A percentile compares a stretch with the other conserved stretches of the same genome.
Evolutionary conservation across 805 yeast genomes (phyloP).

Genomic region (Sugiyamaella floridensis): DNA sequence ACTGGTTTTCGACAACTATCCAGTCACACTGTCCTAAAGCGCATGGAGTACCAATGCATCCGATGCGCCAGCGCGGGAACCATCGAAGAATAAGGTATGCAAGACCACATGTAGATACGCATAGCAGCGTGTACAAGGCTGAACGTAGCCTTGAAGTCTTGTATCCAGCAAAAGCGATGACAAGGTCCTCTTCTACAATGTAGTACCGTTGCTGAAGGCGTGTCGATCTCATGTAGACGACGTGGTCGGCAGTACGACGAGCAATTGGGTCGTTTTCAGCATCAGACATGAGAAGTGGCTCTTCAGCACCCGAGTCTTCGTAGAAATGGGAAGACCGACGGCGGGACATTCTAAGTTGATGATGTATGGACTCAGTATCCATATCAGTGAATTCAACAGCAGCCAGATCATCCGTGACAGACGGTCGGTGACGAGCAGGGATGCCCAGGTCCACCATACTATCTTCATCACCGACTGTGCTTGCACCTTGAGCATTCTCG

Average conservation of each 20-base stretch:
- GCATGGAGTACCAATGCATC: constrained; percentile 53
- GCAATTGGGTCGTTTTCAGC: constrained; percentile 1
- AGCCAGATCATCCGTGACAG: constrained; percentile 9
- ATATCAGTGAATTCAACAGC: constrained; percentile 1
- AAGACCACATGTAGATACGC: constrained; percentile 59
- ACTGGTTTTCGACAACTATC: constrained; percentile 90
- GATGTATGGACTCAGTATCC: background rate
- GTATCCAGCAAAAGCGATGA: constrained; percentile 92
- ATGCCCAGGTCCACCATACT: constrained; percentile 28
- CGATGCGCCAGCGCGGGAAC: constrained; percentile 73
- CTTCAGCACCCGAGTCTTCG: constrained; percentile 16
- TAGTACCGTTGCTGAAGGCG: constrained; percentile 65
- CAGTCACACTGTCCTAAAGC: constrained; percentile 83
- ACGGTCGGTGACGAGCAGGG: constrained; percentile 11
- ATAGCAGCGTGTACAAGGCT: constrained; percentile 45
- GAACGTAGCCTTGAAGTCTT: constrained; percentile 43
- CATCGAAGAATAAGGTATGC: constrained; percentile 71
- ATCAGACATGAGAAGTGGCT: constrained; percentile 14
- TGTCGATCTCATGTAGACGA: constrained; percentile 17
- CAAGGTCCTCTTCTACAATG: constrained; percentile 91
- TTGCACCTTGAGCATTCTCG: constrained; percentile 73
- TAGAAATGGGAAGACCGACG: constrained; percentile 16
- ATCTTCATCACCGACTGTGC: constrained; percentile 54
- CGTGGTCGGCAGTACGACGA: constrained; percentile 6
- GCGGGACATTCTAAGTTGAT: background rate